Percentiles rank a stretch among this genome's conserved stretches.
These are phyloP conservation scores for Russula emetica DNA, from an alignment of 768 basidiomycete species.

Conservation along the genomic window DNA sequence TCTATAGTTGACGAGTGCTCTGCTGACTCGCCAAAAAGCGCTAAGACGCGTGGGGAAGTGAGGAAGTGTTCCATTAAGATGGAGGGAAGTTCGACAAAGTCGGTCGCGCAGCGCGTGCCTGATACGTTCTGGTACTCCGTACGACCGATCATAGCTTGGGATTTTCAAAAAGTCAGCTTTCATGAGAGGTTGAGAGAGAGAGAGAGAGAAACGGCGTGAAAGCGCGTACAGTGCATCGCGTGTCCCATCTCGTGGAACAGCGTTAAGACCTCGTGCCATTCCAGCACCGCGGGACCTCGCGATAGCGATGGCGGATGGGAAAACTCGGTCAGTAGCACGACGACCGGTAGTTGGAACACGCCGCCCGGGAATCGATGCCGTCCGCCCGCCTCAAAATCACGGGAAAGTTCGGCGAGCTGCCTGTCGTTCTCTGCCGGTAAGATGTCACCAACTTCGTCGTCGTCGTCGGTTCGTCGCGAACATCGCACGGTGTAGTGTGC, in stretches of 20 bases:
- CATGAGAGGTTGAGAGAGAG: background rate
- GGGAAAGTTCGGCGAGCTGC: slow-evolving; percentile 39
- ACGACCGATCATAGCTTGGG: slow-evolving; percentile 90
- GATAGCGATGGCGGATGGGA: slow-evolving; percentile 49
- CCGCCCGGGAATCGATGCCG: slow-evolving; percentile 59
- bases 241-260: slow-evolving; percentile 99
- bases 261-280: slow-evolving; percentile 92
- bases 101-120: slow-evolving; percentile 95
- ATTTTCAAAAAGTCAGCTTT: background rate
- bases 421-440: slow-evolving; percentile 38
- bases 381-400: slow-evolving; percentile 60
- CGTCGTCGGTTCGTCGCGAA: slow-evolving; percentile 87
- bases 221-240: slow-evolving; percentile 91
- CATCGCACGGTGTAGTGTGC: slow-evolving; percentile 98
- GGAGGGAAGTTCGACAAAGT: slow-evolving; percentile 96
- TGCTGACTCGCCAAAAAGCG: slow-evolving; percentile 62
- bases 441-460: slow-evolving; percentile 71
- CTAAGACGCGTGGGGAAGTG: slow-evolving; percentile 75
- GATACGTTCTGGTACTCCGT: slow-evolving; percentile 98
- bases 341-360: slow-evolving; percentile 82
- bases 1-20: slow-evolving; percentile 36
- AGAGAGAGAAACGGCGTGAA: too few relatives aligned
- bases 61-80: slow-evolving; percentile 99
- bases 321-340: slow-evolving; percentile 90
- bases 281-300: slow-evolving; percentile 67